Conservation (phyloP, 139 green algal genomes). For the Chlorella sorokiniana region DNA sequence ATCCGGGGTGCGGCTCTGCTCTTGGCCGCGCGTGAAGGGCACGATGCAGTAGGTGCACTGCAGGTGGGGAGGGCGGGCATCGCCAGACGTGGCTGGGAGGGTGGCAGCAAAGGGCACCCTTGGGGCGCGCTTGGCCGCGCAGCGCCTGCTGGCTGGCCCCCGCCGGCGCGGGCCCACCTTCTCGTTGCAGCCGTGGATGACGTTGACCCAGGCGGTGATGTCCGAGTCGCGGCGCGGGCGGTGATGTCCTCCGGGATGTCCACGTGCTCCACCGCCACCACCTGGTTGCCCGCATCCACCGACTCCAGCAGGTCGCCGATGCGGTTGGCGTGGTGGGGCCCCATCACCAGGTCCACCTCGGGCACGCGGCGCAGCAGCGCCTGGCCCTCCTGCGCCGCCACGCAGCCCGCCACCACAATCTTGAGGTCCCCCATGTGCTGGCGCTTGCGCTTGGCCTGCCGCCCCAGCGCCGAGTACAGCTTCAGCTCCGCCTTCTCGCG, state of each 20-base stretch:
- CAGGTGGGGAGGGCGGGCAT: not conserved
- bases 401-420: slow-evolving; percentile 90
- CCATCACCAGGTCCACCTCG: slow-evolving; percentile 99
- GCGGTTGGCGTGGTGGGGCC: slow-evolving; percentile 92
- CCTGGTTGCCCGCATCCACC: slow-evolving; percentile 77
- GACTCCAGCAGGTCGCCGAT: slow-evolving; percentile 86
- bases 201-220: slow-evolving; percentile 97
- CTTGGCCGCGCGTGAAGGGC: slow-evolving; percentile 87
- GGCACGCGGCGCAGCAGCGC: slow-evolving; percentile 89
- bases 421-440: slow-evolving; percentile 73
- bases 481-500: slow-evolving; percentile 97
- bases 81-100: too few species aligned
- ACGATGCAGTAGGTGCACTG: slow-evolving; percentile 99
- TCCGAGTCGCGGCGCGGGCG: slow-evolving; percentile 78
- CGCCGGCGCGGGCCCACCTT: not conserved
- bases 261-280: slow-evolving; percentile 77
- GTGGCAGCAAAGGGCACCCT: not conserved
- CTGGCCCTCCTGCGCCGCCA: slow-evolving; percentile 92
- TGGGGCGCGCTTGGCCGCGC: not conserved
- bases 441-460: slow-evolving; percentile 87
- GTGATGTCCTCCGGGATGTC: slow-evolving; percentile 93
- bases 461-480: slow-evolving; percentile 90
- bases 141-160: not conserved
- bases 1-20: slow-evolving; percentile 85
- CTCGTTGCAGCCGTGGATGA: slow-evolving; percentile 99